Conservation (phyloP, 2,329 filamentous ascomycete genomes). For the Penicillium vulpinum region DNA sequence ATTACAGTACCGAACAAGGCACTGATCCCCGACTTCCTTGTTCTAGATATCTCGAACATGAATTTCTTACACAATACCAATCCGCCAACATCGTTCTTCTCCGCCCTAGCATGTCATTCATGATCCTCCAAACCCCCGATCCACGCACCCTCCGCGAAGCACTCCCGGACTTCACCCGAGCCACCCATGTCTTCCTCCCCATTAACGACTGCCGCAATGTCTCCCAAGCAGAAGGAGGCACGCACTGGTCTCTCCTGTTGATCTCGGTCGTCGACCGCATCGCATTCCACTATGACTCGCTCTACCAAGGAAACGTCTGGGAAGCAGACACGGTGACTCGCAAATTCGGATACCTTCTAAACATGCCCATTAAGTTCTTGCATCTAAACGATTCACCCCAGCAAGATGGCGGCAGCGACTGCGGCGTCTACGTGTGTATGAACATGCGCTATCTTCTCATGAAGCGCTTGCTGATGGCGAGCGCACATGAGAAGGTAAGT, state of each 20-base stretch:
- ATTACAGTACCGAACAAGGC: not conserved
- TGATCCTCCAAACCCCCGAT: constrained; percentile 74
- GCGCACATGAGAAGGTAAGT: constrained; percentile 80
- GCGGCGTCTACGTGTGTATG: constrained; percentile 93
- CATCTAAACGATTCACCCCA: constrained; percentile 83
- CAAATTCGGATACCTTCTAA: constrained; percentile 69
- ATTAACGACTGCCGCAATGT: constrained; percentile 85
- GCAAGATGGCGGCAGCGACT: constrained; percentile 90
- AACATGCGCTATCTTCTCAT: constrained; percentile 92
- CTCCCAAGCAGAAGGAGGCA: constrained; percentile 78
- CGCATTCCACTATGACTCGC: constrained; percentile 94
- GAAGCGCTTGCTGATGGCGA: constrained; percentile 75
- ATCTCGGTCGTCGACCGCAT: constrained; percentile 86
- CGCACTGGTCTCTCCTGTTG: constrained; percentile 91
- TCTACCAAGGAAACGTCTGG: constrained; percentile 71
- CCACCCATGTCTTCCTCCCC: constrained; percentile 92
- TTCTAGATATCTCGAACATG: constrained; percentile 75
- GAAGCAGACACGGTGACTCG: constrained; percentile 70
- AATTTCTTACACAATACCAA: constrained; percentile 76
- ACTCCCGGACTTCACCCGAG: constrained; percentile 74
- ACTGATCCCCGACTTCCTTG: constrained; percentile 10
- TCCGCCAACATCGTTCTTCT: constrained; percentile 86
- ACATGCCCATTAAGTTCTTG: constrained; percentile 67
- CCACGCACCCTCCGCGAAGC: constrained; percentile 62
- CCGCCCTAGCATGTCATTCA: constrained; percentile 87